Base-by-base conservation (phyloP, 768 basidiomycete genomes). In the Pulveroboletus sp. region DNA sequence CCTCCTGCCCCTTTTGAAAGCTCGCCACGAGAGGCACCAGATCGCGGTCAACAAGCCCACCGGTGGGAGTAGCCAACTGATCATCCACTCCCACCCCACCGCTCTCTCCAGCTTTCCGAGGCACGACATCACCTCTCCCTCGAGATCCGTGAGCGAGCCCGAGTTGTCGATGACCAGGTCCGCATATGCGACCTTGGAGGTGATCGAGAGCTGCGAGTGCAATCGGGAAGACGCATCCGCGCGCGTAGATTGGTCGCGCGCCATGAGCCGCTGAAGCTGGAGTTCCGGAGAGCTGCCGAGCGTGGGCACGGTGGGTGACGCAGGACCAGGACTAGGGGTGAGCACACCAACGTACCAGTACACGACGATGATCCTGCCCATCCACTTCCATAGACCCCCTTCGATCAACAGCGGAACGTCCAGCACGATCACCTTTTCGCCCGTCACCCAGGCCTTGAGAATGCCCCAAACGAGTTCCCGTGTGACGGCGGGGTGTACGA, bases 351-450 rank as follows among this genome's bases (percentile, higher is more conserved):
- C 79, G 43, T 47, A 96, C 95, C 93, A 96, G 63, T 92, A 94
- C 6, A 96, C 93, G 9, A 99, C 85, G 3, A 93, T 76, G 21
- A 97, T 83, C 54, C 79, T 77, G 4, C 85, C 93, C 39, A 93
- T 86, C 77, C 80, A 86, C 61, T 78, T 81, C 81, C 86, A 92
- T 33, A 97, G 63, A 2, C 85, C 85, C 0, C 88, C 83, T 65
- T 99, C 96, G 49, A 99, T 85, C 49, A 99, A 72, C 44, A 98
- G 70, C 30, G 96, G 96, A 6, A 96, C 89, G 66, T 98, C 96
- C 57, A 98, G 69, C 3, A 97, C 76, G 54, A 86, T 89, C 35
- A 87, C 73, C 62, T 78, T 85, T 59, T 90, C 73, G 7, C 96
- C 95, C 36, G 69, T 70, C 40, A 92, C 42, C 92, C 94, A 99